Base-by-base conservation (phyloP, 1,284 basidiomycete genomes). In the Marasmius oreades region DNA sequence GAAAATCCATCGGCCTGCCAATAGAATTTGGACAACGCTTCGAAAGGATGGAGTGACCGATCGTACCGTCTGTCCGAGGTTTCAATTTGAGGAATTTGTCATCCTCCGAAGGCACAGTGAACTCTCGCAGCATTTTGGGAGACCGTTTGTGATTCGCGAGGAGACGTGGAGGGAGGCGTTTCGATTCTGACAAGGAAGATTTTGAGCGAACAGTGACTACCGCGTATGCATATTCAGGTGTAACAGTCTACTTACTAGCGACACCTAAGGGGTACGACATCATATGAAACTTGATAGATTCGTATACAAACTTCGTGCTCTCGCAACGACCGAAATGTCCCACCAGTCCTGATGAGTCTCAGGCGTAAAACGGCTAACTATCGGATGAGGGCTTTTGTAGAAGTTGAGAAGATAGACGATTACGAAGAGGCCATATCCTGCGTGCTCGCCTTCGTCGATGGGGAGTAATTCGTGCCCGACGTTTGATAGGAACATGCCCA, bases 81-180 rank as follows among this genome's bases (percentile, higher is more conserved):
- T 36, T 36, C 34, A 8, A 8, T 8, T 16, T 8, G 34, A 16
- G 16, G 8, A 8, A 16, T 8, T 8, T 36, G 16, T 36, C 16
- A 16, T 36, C 34, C n/a, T n/a, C n/a, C 34, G 16, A 8, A 16
- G 34, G 34, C 34, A 36, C 34, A 16, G 34, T 36, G 8, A 36
- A 16, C 70, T 73, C 22, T 28, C 69, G 66, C 63, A 69, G 44
- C 34, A 43, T 34, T 39, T 56, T 16, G 8, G 34, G 34, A 36
- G 16, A 36, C 34, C 34, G 34, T 36, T 36, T 36, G 16, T 8
- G 34, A 16, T 36, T 36, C 34, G 34, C 16, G 34, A 36, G 16
- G 8, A 36, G 8, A 36, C 16, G 34, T 8, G 34, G 34, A 36
- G 8, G 34, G 8, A 36, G 8, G 34, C 34, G 34, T 36, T 36